These are phyloP conservation scores for Dendrobium nobile DNA, from an alignment of 106 monocot species.

Conservation along the genomic window DNA sequence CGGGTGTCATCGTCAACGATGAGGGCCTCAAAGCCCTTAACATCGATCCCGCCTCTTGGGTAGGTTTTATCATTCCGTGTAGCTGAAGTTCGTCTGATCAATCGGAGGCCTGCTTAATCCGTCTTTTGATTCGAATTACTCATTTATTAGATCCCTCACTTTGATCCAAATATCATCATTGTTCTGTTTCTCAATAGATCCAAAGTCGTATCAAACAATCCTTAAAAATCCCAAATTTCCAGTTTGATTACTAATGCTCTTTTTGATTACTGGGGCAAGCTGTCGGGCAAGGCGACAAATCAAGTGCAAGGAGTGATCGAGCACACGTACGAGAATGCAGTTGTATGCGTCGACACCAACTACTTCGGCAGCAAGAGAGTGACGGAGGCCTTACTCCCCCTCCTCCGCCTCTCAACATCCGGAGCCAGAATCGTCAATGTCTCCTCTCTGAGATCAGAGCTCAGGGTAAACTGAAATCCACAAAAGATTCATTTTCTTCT, in stretches of 20 bases:
- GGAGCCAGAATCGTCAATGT: conserved; percentile 60
- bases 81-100: too few relatives aligned
- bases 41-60: conserved; percentile 41
- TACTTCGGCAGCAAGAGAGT: conserved; percentile 64
- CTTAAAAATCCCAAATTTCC: too few relatives aligned
- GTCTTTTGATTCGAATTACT: too few relatives aligned
- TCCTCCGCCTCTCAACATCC: conserved; percentile 42
- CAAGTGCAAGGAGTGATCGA: conserved; percentile 26
- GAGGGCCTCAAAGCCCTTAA: conserved; percentile 43
- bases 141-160: too few relatives aligned
- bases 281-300: conserved; percentile 49
- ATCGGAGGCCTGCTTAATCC: too few relatives aligned
- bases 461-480: conserved; percentile 20
- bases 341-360: conserved; percentile 54
- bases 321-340: conserved; percentile 38
- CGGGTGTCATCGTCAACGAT: conserved; percentile 31
- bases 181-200: too few relatives aligned
- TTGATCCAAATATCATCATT: too few relatives aligned
- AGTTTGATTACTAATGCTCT: too few relatives aligned
- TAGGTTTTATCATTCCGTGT: conserved; percentile 3
- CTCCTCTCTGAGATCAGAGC: conserved; percentile 56
- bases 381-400: conserved; percentile 69
- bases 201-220: too few relatives aligned
- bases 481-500: neutral
- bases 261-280: conserved; percentile 12